Evolutionary conservation across 139 green algal species (phyloP), one percentile per base, ranked within the genome.

Genomic region (Dunaliella sp.): DNA sequence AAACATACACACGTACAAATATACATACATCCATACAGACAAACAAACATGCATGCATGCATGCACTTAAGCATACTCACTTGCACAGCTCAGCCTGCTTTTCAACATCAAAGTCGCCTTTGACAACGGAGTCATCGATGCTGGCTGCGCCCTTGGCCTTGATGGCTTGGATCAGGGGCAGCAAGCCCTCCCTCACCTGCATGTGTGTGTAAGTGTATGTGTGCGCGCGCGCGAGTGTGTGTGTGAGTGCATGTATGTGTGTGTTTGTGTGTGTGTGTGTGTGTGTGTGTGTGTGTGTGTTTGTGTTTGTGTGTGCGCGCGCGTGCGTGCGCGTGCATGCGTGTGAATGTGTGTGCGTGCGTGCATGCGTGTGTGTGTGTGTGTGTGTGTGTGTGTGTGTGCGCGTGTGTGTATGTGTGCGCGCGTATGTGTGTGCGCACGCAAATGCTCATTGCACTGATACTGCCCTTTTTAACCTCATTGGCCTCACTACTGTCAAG

Each of bases 81-180:
- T 90, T 78, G 84, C 87, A 92, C 28, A 95, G 84, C 12, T 80
- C 32, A 26, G 86, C 89, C 84, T 92, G 91, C 82, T 86, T 89
- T 38, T 92, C 92, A 0, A 87, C 35, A 77, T 94, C 85, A 48
- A 85, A 96, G 21, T 88, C 89, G 57, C 93, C 93, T 58, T 89
- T 88, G 1, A 95, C 85, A 88, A 92, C 95, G 1, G 57, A 38
- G 38, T 87, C 82, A 34, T 91, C 83, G 59, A 94, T 38, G 88
- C 77, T 48, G 57, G 88, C 75, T 30, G n/a, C 77, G 33, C 89
- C 90, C 2, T 91, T 90, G 32, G 76, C 72, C 81, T 91, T 90
- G 78, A 98, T 88, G 32, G 90, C 89, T 3, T 88, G 80, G 30
- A 96, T 90, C 36, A 98, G 90, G 0, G 94, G 93, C 31, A 97